These are phyloP conservation scores for Podaxis rugospora DNA, from an alignment of 768 basidiomycete genomes.

Conservation along the genomic window DNA sequence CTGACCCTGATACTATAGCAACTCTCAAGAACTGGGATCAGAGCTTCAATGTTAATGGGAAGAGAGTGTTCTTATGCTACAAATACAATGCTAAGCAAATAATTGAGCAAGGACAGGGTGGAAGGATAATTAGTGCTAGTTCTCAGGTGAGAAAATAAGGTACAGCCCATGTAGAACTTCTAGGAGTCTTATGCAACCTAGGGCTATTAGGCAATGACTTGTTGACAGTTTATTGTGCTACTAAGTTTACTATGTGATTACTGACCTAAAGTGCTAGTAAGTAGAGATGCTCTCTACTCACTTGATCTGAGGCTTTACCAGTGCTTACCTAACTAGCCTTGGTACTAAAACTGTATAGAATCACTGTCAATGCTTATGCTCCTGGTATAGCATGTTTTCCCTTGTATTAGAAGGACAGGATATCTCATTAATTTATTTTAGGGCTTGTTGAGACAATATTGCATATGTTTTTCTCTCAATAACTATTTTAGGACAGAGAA, in stretches of 20 bases:
- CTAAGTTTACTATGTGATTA: conserved; percentile 39
- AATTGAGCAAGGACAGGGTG: conserved; percentile 41
- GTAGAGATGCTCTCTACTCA: background rate
- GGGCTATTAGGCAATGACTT: background rate
- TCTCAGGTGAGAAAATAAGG: conserved; percentile 38
- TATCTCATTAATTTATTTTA: no score
- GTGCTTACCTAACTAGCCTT: conserved; percentile 6
- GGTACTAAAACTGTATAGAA: conserved; percentile 21
- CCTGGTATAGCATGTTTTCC: conserved; percentile 20
- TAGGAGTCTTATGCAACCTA: background rate
- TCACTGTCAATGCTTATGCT: conserved; percentile 32
- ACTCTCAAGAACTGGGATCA: conserved; percentile 27
- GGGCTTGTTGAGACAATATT: no score
- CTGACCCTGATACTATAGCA: background rate
- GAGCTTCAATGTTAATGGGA: conserved; percentile 27
- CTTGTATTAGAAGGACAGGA: no score
- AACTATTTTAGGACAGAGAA: no score
- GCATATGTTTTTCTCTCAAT: no score
- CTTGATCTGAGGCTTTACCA: background rate
- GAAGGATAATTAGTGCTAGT: conserved; percentile 38
- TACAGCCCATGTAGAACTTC: background rate
- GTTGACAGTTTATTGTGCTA: conserved; percentile 23
- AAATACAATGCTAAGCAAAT: conserved; percentile 36
- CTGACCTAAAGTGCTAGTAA: conserved; percentile 34
- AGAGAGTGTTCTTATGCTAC: conserved; percentile 36